Conservation (phyloP, 331 rosid genomes). For the Rosa hybrid region DNA sequence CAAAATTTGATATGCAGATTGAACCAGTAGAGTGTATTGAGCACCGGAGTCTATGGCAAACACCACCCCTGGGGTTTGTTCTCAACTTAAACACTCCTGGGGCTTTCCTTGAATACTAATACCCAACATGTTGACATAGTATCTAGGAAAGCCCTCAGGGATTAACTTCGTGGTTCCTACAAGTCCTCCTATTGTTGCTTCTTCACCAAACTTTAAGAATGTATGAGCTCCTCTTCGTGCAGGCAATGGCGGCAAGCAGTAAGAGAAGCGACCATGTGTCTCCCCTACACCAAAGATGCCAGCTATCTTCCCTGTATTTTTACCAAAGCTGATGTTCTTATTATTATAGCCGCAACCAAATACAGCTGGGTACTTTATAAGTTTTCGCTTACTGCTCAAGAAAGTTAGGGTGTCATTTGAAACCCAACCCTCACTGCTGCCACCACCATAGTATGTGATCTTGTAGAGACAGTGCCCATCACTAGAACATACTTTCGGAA, state of each 20-base stretch:
- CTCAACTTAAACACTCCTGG: background rate
- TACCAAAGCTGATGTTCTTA: conserved; percentile 2
- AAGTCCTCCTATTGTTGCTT: conserved; percentile 9
- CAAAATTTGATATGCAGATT: background rate
- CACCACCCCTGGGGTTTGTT: background rate
- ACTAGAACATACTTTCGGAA: conserved; percentile 8
- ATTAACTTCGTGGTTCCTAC: background rate
- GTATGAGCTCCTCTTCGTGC: background rate
- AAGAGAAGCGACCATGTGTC: conserved; percentile 11
- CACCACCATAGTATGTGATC: background rate
- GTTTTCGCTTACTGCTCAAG: background rate
- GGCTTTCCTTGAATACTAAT: background rate
- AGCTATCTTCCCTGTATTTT: background rate
- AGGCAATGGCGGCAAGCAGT: background rate
- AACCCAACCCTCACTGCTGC: conserved; percentile 5
- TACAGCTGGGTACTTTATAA: background rate
- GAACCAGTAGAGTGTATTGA: background rate
- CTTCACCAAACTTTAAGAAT: conserved; percentile 7
- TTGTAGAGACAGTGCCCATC: background rate
- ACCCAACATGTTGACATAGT: background rate
- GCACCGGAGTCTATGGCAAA: conserved; percentile 8
- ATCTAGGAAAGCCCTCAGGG: background rate
- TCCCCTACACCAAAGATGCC: conserved; percentile 19
- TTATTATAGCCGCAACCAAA: conserved; percentile 20
- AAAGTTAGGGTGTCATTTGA: conserved; percentile 10